Percentiles rank a stretch among this genome's conserved stretches.
These are phyloP conservation scores for Tetradesmus obliquus DNA, from an alignment of 139 green algal genomes.

Conservation along the genomic window DNA sequence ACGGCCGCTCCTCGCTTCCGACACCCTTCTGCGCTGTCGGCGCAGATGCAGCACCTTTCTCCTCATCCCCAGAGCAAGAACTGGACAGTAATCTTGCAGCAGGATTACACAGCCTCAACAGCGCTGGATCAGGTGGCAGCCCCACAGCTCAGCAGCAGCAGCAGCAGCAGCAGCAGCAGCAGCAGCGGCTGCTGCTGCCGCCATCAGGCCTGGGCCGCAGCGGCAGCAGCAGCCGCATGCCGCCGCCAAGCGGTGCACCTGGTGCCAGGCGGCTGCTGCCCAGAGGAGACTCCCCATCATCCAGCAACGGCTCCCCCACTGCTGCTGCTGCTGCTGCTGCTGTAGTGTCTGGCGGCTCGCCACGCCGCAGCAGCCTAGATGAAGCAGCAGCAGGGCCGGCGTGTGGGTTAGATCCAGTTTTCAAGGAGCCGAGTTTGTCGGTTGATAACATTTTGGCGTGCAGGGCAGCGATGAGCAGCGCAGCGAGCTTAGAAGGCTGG, in stretches of 20 bases:
- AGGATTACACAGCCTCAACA: neutral
- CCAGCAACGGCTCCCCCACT: neutral
- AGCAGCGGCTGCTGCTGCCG: neutral
- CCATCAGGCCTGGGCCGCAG: neutral
- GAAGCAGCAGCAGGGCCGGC: neutral
- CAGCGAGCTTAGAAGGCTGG: conserved; percentile 31
- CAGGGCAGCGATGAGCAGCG: conserved; percentile 5
- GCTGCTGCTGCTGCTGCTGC: conserved; percentile 12
- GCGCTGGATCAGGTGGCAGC: neutral
- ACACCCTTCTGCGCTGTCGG: neutral
- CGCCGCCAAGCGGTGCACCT: neutral
- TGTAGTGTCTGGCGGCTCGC: neutral
- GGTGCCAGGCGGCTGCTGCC: neutral
- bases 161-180: conserved; percentile 40
- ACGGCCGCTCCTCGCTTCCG: neutral
- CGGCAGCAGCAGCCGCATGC: conserved; percentile 20
- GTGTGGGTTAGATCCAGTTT: neutral
- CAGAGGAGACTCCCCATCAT: neutral
- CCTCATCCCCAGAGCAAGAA: neutral
- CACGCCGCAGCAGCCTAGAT: neutral
- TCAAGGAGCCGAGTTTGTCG: conserved; percentile 5
- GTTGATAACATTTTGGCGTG: neutral
- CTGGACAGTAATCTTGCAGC: neutral
- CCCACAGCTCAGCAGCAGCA: conserved; percentile 1
- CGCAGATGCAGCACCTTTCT: neutral